Evolutionary conservation across 129 eudicot species (phyloP).

Genomic region (Apium graveolens): DNA sequence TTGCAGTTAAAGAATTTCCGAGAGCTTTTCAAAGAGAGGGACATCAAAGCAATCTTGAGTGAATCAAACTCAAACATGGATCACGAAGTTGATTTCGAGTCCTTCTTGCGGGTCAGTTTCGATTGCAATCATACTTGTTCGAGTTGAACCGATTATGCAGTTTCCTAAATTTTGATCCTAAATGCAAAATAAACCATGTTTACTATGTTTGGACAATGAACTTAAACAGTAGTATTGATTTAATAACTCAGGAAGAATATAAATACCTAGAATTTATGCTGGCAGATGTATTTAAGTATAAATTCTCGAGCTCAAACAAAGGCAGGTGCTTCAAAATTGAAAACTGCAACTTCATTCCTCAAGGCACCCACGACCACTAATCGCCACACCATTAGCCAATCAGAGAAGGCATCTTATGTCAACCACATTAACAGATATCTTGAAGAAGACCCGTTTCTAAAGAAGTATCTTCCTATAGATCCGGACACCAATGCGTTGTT

Average conservation of each 20-base stretch:
- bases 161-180: neutral
- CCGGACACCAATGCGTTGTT: constrained; percentile 39
- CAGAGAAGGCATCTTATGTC: constrained; percentile 61
- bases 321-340: constrained; percentile 37
- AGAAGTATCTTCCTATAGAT: constrained; percentile 51
- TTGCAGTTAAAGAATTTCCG: constrained; percentile 44
- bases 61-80: constrained; percentile 40
- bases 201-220: constrained; percentile 10
- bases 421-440: constrained; percentile 53
- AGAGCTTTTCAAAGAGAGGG: constrained; percentile 35
- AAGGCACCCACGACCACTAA: constrained; percentile 48
- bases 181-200: neutral
- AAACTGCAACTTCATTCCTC: constrained; percentile 48
- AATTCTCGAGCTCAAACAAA: constrained; percentile 39
- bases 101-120: constrained; percentile 49
- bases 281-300: constrained; percentile 41
- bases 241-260: neutral
- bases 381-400: constrained; percentile 49
- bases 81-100: constrained; percentile 60
- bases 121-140: neutral
- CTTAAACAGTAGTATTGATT: neutral
- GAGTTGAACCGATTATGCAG: neutral
- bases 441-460: constrained; percentile 50
- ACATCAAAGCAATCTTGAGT: constrained; percentile 31
- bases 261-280: constrained; percentile 1